Percentiles rank a stretch among this genome's conserved stretches.
Evolutionary conservation across 352 stramenopile species (phyloP).

Genomic region (Globisporangium emineosum): DNA sequence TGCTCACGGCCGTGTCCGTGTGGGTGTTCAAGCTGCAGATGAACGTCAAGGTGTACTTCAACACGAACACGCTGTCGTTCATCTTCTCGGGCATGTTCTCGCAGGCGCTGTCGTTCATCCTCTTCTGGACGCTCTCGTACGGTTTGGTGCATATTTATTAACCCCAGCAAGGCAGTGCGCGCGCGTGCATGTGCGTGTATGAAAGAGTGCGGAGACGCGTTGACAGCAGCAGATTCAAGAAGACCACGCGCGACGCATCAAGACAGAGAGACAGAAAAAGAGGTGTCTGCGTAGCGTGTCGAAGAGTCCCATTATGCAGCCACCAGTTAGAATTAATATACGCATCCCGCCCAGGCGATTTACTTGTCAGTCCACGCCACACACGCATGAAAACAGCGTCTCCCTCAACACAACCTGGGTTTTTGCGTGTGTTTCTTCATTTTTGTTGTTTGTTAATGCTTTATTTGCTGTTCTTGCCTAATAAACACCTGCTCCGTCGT

Average conservation of each 20-base stretch:
- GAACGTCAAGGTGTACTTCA: conserved; percentile 81
- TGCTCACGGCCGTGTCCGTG: conserved; percentile 60
- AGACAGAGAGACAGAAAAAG: background rate
- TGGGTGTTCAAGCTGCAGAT: conserved; percentile 73
- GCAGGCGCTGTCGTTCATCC: conserved; percentile 82
- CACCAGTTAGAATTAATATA: background rate
- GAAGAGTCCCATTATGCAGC: background rate
- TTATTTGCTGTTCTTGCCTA: conserved; percentile 11
- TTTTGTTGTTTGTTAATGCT: background rate
- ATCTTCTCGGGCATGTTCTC: conserved; percentile 71
- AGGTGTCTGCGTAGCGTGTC: background rate
- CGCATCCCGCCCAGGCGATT: background rate
- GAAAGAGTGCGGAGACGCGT: background rate
- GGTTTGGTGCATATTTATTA: conserved; percentile 91
- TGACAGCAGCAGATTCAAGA: background rate
- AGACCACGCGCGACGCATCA: background rate
- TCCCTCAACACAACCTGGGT: background rate
- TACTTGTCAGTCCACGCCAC: background rate
- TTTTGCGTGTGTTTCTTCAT: background rate
- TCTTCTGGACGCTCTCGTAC: conserved; percentile 89
- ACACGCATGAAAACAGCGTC: background rate
- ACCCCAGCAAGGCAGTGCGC: background rate
- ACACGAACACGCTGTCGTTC: conserved; percentile 62
- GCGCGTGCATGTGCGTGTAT: background rate
- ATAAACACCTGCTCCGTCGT: conserved; percentile 13